These are phyloP conservation scores for Microbotryum saponariae DNA, from an alignment of 1,284 basidiomycete genomes.

Conservation along the genomic window DNA sequence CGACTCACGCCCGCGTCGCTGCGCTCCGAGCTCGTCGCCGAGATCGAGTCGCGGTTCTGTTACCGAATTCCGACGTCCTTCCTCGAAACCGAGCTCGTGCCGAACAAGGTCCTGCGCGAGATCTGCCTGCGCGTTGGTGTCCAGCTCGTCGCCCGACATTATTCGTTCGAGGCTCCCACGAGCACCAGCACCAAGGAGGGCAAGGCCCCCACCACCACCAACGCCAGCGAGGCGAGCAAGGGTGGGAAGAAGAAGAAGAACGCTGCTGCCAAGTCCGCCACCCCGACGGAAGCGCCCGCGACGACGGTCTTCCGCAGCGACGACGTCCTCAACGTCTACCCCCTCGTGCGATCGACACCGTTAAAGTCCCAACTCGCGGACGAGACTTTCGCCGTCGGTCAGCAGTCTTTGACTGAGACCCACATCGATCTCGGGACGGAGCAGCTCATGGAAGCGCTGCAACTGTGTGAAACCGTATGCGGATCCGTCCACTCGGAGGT, in stretches of 20 bases:
- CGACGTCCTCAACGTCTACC: conserved; percentile 50
- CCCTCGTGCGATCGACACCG: conserved; percentile 49
- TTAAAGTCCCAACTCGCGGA: conserved; percentile 47
- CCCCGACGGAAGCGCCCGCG: conserved; percentile 25
- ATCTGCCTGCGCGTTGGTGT: conserved; percentile 49
- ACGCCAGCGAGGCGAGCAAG: conserved; percentile 20
- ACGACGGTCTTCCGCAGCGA: conserved; percentile 46
- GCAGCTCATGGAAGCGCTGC: conserved; percentile 50
- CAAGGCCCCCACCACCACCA: conserved; percentile 9
- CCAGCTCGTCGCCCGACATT: conserved; percentile 49
- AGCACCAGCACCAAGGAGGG: background rate
- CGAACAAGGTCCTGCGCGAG: conserved; percentile 43
- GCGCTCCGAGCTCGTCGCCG: conserved; percentile 41
- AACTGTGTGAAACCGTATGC: conserved; percentile 52
- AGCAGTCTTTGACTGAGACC: conserved; percentile 48
- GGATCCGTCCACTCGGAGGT: conserved; percentile 53
- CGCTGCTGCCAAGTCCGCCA: conserved; percentile 27
- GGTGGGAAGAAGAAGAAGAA: conserved; percentile 28
- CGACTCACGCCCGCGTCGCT: conserved; percentile 47
- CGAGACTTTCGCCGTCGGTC: conserved; percentile 50
- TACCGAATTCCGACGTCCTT: conserved; percentile 44
- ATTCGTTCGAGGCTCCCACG: conserved; percentile 41
- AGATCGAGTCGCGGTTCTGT: conserved; percentile 48
- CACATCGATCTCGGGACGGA: conserved; percentile 48
- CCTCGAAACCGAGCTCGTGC: conserved; percentile 43